Evolutionary conservation across 1,284 basidiomycete genomes (phyloP), one percentile per base, ranked within the genome.

Genomic region (Malassezia pachydermatis): DNA sequence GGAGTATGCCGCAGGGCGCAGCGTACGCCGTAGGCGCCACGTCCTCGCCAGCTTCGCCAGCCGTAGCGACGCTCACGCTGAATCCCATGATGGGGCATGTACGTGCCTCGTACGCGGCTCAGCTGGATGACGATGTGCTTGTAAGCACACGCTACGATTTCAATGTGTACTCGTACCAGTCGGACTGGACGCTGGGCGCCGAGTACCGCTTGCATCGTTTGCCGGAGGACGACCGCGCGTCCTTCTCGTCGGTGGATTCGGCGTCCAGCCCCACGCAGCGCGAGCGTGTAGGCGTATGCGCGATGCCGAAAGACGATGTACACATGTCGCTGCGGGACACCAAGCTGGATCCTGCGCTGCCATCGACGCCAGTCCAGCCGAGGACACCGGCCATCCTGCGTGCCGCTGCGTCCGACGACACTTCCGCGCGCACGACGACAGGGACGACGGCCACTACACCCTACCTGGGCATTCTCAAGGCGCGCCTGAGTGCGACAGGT

Each of bases 11-110:
- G 84, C 88, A 58, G 77, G 81, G 1, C 11, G 78, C 28, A n/a
- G 34, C 27, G 10, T 22, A 14, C 3, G 17, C 22, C n/a, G 16
- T 37, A 17, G 44, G 27, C 16, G 22, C 25, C 23, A 28, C 42
- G 19, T 28, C 45, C 11, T 5, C 57, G 1, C 65, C 72, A 1
- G 70, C 73, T 0, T 70, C 72, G 23, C 76, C 92, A 0, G 88
- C 92, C 0, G 90, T 88, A 4, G 84, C 95, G 55, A 92, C 89
- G 1, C 84, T 89, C 2, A 80, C 92, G 9, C 86, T 95, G 70
- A 96, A 95, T 72, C 92, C 92, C 1, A 88, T 98, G 79, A 82
- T 96, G 59, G 92, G 92, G 1, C 89, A 95, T 66, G 77, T 96
- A 24, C 87, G 87, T 3, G 80, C 84, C 1, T 86, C 90, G 22